Base-by-base conservation (phyloP, 441 rosid species). In the Arabidopsis lyrata region DNA sequence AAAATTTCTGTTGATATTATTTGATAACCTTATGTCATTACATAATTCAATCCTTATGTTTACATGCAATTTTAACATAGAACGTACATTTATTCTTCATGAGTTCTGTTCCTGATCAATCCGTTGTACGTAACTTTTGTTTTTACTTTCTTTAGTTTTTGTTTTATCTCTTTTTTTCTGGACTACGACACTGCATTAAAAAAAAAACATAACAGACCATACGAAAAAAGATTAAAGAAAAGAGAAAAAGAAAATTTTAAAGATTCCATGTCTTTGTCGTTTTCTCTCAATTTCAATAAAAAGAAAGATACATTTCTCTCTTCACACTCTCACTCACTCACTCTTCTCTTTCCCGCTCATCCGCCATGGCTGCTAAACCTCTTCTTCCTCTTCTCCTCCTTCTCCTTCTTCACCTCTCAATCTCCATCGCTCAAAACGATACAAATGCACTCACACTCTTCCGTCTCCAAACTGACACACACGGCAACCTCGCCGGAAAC, bases 381-480 rank as follows among this genome's bases (percentile, higher is more conserved):
- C 70, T 62, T 56, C 27, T 60, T 44, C 60, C 68, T 60, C 76
- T 56, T 18, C 35, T 52, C 57, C 76, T 70, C 34, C 73, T 66
- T 42, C 66, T 67, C 10, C 63, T 69, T 62, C 59, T 47, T 50
- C 35, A 77, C 12, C 69, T 75, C 58, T 4, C 79, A 56, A 10
- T 77, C 66, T 54, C 71, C 5, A 63, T 39, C 0, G 63, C 81
- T 8, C 77, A 80, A 22, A 89, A 95, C 69, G 97, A 95, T 83
- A 95, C 97, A 1, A 15, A 70, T 22, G 82, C 94, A 29, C 96
- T 92, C 77, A 86, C 88, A 14, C 87, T 88, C 80, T 95, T 94
- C 83, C 99, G 99, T 75, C 85, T 83, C 76, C 90, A 85, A 22
- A 82, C 94, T 8, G 99, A 95, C 80, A 49, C 90, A 11, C 99